Percentiles rank a stretch among this genome's conserved stretches.
Conservation (phyloP, 2,329 filamentous ascomycete genomes). For the Fusarium sp. region DNA sequence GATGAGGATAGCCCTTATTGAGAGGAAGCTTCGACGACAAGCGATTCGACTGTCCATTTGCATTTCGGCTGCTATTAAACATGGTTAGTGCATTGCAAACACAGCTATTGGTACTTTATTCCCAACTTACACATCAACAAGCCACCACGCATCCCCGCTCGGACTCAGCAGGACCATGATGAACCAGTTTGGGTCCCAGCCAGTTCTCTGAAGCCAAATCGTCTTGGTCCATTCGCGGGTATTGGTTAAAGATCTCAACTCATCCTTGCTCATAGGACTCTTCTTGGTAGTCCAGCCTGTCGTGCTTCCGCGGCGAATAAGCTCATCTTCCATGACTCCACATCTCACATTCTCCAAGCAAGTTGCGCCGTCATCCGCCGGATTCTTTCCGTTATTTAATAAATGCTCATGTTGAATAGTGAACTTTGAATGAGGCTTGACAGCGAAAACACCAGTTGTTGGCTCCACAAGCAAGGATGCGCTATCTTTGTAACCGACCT, state of each 20-base stretch:
- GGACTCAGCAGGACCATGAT: slow-evolving; percentile 76
- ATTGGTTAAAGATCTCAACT: slow-evolving; percentile 68
- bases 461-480: slow-evolving; percentile 76
- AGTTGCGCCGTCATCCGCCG: slow-evolving; percentile 64
- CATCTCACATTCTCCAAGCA: slow-evolving; percentile 71
- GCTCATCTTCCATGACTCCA: slow-evolving; percentile 67
- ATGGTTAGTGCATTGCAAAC: slow-evolving; percentile 25
- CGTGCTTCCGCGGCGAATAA: slow-evolving; percentile 67
- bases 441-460: slow-evolving; percentile 77
- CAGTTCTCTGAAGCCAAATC: slow-evolving; percentile 74
- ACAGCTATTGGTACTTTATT: neutral
- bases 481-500: slow-evolving; percentile 70
- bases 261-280: slow-evolving; percentile 60
- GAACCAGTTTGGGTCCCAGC: slow-evolving; percentile 79
- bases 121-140: slow-evolving; percentile 67
- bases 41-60: slow-evolving; percentile 38
- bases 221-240: slow-evolving; percentile 70
- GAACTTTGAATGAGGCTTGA: slow-evolving; percentile 71
- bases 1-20: slow-evolving; percentile 53
- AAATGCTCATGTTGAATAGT: slow-evolving; percentile 68
- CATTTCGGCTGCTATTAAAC: slow-evolving; percentile 39
- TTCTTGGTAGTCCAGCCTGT: slow-evolving; percentile 70
- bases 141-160: slow-evolving; percentile 81
- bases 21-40: slow-evolving; percentile 55
- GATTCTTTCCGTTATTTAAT: slow-evolving; percentile 69